Base-by-base conservation (phyloP, 1,284 basidiomycete genomes). In the Pyrrhoderma noxium region DNA sequence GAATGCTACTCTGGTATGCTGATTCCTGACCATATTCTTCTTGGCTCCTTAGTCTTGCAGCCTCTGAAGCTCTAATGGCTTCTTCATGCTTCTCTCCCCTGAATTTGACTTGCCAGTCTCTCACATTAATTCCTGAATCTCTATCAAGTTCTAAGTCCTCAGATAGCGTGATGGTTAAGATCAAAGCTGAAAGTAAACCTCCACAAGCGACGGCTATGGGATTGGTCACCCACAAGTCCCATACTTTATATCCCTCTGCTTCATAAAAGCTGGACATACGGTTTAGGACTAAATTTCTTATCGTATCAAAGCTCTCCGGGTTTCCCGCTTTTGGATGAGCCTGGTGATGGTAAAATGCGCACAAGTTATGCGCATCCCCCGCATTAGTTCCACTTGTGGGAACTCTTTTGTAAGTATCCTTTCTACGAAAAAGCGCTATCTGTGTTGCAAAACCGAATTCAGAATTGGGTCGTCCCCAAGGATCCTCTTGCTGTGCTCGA, bases 401-500 rank as follows among this genome's bases (percentile, higher is more conserved):
- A 5, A 14, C 38, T n/a, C 38, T 5, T 40, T 14, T 22, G 35
- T 49, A 51, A 8, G 63, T 64, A 35, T 79, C 74, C 22, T 68
- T 59, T 23, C 80, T 68, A 39, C 65, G 73, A 66, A 93, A 93
- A 3, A 73, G 67, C 18, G 86, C 89, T 1, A 85, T 82, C 49
- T 86, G 84, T 13, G 79, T 81, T 3, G 91, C 90, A 23, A 76
- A 85, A 0, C 80, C 79, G 2, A 84, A 67, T 40, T 72, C 67
- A 4, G 70, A 70, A 52, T 86, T 82, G 11, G 5, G 7, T 38
- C 87, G 67, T n/a, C 73, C 80, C 78, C 80, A 89, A 31, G 75
- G 74, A 62, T 90, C 88, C 4, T 61, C 60, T 51, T 86, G 78
- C 27, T 65, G 54, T 4, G 82, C 67, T 9, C 66, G 67, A 1